A percentile compares a stretch with the other conserved stretches of the same genome.
These are phyloP conservation scores for Fusarium acutatum DNA, from an alignment of 2,329 filamentous ascomycete species.

Conservation along the genomic window DNA sequence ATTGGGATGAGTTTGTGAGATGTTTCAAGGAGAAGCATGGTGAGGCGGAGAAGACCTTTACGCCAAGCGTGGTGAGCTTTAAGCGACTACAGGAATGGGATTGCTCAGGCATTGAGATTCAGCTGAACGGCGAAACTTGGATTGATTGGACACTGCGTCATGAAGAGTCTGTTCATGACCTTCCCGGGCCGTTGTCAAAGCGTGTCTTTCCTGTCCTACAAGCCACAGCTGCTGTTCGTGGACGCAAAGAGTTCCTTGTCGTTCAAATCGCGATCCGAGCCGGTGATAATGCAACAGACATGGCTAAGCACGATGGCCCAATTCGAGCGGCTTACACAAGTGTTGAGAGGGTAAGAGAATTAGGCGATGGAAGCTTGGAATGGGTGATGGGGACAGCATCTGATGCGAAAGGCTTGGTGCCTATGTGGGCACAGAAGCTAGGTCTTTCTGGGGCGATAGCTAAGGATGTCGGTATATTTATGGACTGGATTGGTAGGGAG, in stretches of 20 bases:
- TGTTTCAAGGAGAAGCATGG: conserved; percentile 63
- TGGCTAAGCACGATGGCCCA: conserved; percentile 53
- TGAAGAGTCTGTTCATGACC: conserved; percentile 72
- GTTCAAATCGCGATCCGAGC: conserved; percentile 62
- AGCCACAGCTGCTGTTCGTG: conserved; percentile 58
- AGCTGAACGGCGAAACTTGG: conserved; percentile 54
- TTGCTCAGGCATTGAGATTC: conserved; percentile 51
- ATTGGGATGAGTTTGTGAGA: conserved; percentile 69
- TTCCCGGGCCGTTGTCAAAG: conserved; percentile 67
- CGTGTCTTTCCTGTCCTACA: conserved; percentile 74
- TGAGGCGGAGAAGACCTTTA: conserved; percentile 52
- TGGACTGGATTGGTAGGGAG: conserved; percentile 66
- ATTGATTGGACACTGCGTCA: conserved; percentile 58
- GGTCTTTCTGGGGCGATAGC: conserved; percentile 69
- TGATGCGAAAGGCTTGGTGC: conserved; percentile 73
- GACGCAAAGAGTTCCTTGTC: conserved; percentile 61
- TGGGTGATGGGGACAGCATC: conserved; percentile 84
- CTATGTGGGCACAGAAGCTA: conserved; percentile 71
- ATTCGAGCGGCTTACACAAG: conserved; percentile 70
- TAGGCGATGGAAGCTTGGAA: conserved; percentile 59
- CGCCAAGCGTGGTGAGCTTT: conserved; percentile 48
- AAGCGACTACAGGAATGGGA: conserved; percentile 56
- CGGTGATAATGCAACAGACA: conserved; percentile 46
- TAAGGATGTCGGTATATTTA: conserved; percentile 76
- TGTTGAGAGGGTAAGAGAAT: conserved; percentile 67